Base-by-base conservation (phyloP, 2,329 filamentous ascomycete genomes). In the Ophiostoma sp. region DNA sequence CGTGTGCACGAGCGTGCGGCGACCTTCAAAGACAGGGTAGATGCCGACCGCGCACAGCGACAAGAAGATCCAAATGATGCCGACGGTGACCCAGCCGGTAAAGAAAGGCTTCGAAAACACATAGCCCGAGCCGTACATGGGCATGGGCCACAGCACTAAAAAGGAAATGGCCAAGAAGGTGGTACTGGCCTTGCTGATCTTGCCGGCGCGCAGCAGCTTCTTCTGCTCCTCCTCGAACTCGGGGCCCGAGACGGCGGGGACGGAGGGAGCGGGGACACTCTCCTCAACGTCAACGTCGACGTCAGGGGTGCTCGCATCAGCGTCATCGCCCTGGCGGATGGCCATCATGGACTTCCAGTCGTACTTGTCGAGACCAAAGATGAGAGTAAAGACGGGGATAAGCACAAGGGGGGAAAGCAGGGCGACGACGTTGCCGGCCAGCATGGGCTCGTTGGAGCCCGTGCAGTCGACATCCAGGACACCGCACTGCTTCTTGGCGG, bases 71-170 rank as follows among this genome's bases (percentile, higher is more conserved):
- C 93, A 96, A 57, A 95, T 84, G 72, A 96, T 92, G 11, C 91
- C 92, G 9, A 93, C 88, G 0, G 89, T 86, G 12, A 94, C 89
- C 92, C 92, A 95, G 63, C 92, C 92, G 0, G 92, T 93, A 82
- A 95, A 96, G 85, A 96, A 96, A 31, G 86, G 86, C 84, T 93
- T 92, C 81, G 87, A 90, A 82, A 96, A 97, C 71, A 97, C 87
- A 80, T 97, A 97, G 0, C 88, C 88, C 0, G 87, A 87, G 12
- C 93, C 94, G 79, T 96, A 97, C 89, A 97, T 90, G 0, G 94
- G 94, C 87, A 97, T 95, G 0, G 95, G 94, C 94, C 94, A 97
- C 19, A 97, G 87, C 1, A 97, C 86, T 0, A 97, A 84, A 72
- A 97, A 85, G 0, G 89, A 86, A 0, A 97, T 75, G 0, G 77